phyloP scores from a whole-genome alignment of 2,329 filamentous ascomycete species.

The Teratosphaeria epicoccoides region DNA sequence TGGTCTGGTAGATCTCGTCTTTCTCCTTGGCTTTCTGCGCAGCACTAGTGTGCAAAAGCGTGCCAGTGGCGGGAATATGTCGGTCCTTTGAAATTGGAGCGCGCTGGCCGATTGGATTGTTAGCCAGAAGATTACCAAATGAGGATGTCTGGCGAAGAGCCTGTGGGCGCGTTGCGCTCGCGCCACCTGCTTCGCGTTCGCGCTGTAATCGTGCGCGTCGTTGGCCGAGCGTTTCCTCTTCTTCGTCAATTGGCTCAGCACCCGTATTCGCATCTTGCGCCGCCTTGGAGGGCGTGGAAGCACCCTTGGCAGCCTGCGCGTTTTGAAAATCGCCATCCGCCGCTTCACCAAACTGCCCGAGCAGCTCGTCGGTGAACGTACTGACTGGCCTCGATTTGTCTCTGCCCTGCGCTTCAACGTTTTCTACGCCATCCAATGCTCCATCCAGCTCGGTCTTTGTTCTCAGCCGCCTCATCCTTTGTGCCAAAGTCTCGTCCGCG shows the following conservation, averaged over 20 bases:
- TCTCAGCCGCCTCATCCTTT: conserved; percentile 55
- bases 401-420: conserved; percentile 23
- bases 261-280: not conserved
- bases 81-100: conserved; percentile 1
- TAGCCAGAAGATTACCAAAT: conserved; percentile 52
- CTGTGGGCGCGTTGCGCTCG: not conserved
- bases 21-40: conserved; percentile 27
- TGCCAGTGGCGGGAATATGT: conserved; percentile 22
- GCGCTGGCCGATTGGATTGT: conserved; percentile 22
- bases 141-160: conserved; percentile 35
- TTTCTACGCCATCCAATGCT: conserved; percentile 24
- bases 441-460: conserved; percentile 42
- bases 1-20: conserved; percentile 25
- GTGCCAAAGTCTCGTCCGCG: conserved; percentile 56
- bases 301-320: conserved; percentile 14
- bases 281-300: not conserved
- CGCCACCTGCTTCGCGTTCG: conserved; percentile 43
- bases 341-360: conserved; percentile 50
- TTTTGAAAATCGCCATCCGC: conserved; percentile 28
- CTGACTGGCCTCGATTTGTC: conserved; percentile 34
- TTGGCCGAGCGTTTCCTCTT: conserved; percentile 71
- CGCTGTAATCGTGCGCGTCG: conserved; percentile 63
- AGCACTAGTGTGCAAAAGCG: conserved; percentile 28
- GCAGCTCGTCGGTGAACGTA: conserved; percentile 58
- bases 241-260: conserved; percentile 21